Base-by-base conservation (phyloP, 2,329 filamentous ascomycete genomes). In the Lizonia empirigonia region DNA sequence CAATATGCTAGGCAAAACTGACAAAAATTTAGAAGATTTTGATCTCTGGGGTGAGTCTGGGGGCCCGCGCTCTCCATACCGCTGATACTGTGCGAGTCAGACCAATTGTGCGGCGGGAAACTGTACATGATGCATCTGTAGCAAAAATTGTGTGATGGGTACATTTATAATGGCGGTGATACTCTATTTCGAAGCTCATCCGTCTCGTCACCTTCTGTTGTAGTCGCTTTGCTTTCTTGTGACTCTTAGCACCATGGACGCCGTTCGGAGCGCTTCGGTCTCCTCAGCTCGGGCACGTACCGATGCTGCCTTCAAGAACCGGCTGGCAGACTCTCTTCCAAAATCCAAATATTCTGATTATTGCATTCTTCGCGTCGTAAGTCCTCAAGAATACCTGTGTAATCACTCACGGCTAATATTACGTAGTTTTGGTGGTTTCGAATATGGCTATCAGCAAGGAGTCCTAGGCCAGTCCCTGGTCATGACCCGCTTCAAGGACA, bases 401-500 rank as follows among this genome's bases (percentile, higher is more conserved):
- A 9, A 10, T 8, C 7, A 12, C 18, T 26, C 4, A 1, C 16
- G 15, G 16, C 51, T 55, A 13, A 55, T 18, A 13, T 19, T 12
- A 12, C 4, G 12, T 30, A 80, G 77, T n/a, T 75, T 80, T 18
- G 78, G 78, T 50, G 79, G 79, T 18, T 77, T 81, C 37, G 76
- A 78, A 51, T 81, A 80, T 75, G 79, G 79, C 44, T 81, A 81
- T 59, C 79, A 82, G 50, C 81, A 83, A 59, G 81, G 80, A 40
- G 79, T 83, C 1, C 68, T 83, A 3, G 79, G 80, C 24, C 78
- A 82, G 57, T 79, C 79, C 10, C 71, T 83, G 2, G 79, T 81
- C 58, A 83, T 82, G 80, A 70, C 70, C 7, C 73, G 76, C 8
- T 83, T 82, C 66, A 75, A 68, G 8, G 64, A 74, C 27, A 77